Conservation (phyloP, 2,329 filamentous ascomycete species). For the Aspergillus glaucus region DNA sequence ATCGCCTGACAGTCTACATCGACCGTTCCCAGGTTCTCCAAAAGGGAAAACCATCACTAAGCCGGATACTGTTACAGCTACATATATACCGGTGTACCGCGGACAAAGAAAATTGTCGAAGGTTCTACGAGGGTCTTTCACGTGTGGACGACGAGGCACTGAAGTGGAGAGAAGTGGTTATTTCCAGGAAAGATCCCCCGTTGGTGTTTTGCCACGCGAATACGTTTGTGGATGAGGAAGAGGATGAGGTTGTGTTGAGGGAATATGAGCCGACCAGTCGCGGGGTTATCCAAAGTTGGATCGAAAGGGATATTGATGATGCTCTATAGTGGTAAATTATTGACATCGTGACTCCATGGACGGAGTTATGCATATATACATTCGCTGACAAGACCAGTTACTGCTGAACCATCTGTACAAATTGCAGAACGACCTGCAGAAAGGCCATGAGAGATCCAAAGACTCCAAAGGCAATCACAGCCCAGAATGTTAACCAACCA, state of each 20-base stretch:
- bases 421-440: slow-evolving; percentile 2
- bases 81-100: slow-evolving; percentile 60
- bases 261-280: slow-evolving; percentile 53
- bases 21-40: neutral
- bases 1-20: slow-evolving; percentile 6
- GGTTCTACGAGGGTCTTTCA: slow-evolving; percentile 54
- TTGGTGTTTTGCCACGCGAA: slow-evolving; percentile 62
- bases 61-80: slow-evolving; percentile 52
- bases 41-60: slow-evolving; percentile 53
- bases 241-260: slow-evolving; percentile 45
- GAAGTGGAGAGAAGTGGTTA: slow-evolving; percentile 50
- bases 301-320: slow-evolving; percentile 24
- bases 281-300: slow-evolving; percentile 50
- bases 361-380: too few relatives aligned
- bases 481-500: slow-evolving; percentile 1
- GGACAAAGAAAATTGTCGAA: slow-evolving; percentile 47
- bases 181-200: slow-evolving; percentile 45
- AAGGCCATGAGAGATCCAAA: slow-evolving; percentile 3
- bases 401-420: neutral
- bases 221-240: slow-evolving; percentile 41
- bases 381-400: neutral
- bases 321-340: too few relatives aligned
- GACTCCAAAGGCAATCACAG: slow-evolving; percentile 3
- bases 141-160: slow-evolving; percentile 49
- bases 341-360: too few relatives aligned